Conservation (phyloP, 148 eudicot genomes). For the Cornus florida region DNA sequence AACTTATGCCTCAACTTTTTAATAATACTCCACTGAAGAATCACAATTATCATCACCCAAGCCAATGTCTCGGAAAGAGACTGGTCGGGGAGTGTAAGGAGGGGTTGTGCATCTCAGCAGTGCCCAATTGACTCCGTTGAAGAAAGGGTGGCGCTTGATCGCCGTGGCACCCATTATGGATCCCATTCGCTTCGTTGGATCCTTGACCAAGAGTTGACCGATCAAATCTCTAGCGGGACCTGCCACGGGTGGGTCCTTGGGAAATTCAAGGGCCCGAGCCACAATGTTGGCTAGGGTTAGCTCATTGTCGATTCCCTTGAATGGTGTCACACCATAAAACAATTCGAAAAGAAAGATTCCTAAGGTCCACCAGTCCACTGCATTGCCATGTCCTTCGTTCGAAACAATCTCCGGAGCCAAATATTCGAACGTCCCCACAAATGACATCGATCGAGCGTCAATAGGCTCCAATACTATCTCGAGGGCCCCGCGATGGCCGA, state of each 20-base stretch:
- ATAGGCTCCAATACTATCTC: slow-evolving; percentile 48
- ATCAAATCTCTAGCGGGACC: slow-evolving; percentile 33
- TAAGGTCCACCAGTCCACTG: slow-evolving; percentile 64
- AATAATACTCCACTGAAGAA: slow-evolving; percentile 20
- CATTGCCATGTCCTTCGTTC: slow-evolving; percentile 51
- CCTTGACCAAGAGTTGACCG: slow-evolving; percentile 25
- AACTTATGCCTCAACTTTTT: background rate
- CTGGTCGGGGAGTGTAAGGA: slow-evolving; percentile 29
- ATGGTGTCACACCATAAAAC: slow-evolving; percentile 48
- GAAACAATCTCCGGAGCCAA: slow-evolving; percentile 52
- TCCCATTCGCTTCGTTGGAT: slow-evolving; percentile 35
- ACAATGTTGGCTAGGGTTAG: slow-evolving; percentile 42
- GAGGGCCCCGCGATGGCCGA: background rate
- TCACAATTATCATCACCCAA: slow-evolving; percentile 10
- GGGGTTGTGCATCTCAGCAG: slow-evolving; percentile 36
- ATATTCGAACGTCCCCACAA: slow-evolving; percentile 62
- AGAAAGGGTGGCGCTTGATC: slow-evolving; percentile 35
- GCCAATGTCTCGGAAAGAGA: background rate
- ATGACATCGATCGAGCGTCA: slow-evolving; percentile 48
- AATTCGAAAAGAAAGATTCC: slow-evolving; percentile 47
- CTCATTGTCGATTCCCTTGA: slow-evolving; percentile 46
- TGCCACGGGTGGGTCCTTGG: slow-evolving; percentile 28
- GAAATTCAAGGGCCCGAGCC: slow-evolving; percentile 43
- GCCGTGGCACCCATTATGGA: slow-evolving; percentile 37
- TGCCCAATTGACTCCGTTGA: slow-evolving; percentile 42